Percentiles rank a stretch among this genome's conserved stretches.
phyloP scores from a whole-genome alignment of 1,284 basidiomycete species.

The Tylopilus sp. region DNA sequence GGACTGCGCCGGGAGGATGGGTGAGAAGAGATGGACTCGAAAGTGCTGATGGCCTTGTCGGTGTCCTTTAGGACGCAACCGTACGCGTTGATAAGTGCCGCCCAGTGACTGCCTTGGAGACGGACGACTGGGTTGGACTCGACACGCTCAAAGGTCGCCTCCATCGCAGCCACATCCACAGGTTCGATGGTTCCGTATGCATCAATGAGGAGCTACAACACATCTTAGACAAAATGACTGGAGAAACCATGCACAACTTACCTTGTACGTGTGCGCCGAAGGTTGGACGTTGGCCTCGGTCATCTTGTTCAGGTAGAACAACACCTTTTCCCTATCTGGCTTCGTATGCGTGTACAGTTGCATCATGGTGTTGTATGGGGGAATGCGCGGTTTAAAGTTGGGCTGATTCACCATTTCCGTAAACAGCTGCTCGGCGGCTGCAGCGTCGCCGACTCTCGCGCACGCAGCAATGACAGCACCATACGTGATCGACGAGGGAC shows the following conservation, averaged over 20 bases:
- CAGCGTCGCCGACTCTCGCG: slow-evolving; percentile 88
- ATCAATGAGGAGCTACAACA: slow-evolving; percentile 78
- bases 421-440: slow-evolving; percentile 82
- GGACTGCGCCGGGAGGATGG: slow-evolving; percentile 40
- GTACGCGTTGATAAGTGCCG: slow-evolving; percentile 87
- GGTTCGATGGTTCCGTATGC: slow-evolving; percentile 87
- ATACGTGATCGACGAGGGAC: slow-evolving; percentile 88
- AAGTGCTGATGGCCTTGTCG: slow-evolving; percentile 73
- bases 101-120: slow-evolving; percentile 88
- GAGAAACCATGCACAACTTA: slow-evolving; percentile 30
- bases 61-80: slow-evolving; percentile 82
- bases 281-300: slow-evolving; percentile 64
- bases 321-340: slow-evolving; percentile 76
- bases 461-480: slow-evolving; percentile 95
- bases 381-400: slow-evolving; percentile 85
- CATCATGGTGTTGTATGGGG: slow-evolving; percentile 99
- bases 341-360: slow-evolving; percentile 92
- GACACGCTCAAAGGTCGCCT: slow-evolving; percentile 68
- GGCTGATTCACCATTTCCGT: slow-evolving; percentile 76
- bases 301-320: slow-evolving; percentile 80
- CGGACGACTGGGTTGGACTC: slow-evolving; percentile 50
- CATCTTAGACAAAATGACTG: slow-evolving; percentile 10
- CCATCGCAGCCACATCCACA: slow-evolving; percentile 75
- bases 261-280: slow-evolving; percentile 91
- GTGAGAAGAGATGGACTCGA: slow-evolving; percentile 70